Evolutionary conservation across 495 filamentous ascomycete species (phyloP), one percentile per base, ranked within the genome.

Genomic region (Podospora conica): DNA sequence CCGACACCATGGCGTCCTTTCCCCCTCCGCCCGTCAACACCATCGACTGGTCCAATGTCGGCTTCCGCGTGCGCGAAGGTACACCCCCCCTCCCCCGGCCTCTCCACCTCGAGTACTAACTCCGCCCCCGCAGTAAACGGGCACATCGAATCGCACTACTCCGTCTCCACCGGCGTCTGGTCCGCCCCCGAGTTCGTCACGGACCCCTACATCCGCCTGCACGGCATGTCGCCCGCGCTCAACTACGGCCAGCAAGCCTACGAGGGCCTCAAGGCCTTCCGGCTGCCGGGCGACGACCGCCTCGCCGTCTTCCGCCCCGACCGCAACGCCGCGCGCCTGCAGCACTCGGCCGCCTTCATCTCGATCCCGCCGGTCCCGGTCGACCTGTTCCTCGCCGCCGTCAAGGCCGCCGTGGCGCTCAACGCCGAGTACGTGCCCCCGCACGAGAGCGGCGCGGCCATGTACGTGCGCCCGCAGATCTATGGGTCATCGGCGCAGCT

Each of bases 161-260:
- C 83, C 63, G 77, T 84, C 65, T 82, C 85, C 66, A 88, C 86
- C n/a, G 85, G 84, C 21, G 73, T 87, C 82, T 97, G 93, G 93
- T 84, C 87, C 0, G 60, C 86, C 21, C 92, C 89, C 10, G 68
- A 80, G 65, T 93, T 96, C 80, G 81, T 96, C 64, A 74, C 81
- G 20, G 88, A 91, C 69, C 93, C 93, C 4, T 91, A 82, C 80
- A 84, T 97, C 65, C 83, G 84, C 61, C 85, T 97, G 70, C 93
- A 96, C 77, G 93, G 92, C 66, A 91, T 97, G 88, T 86, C 91
- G 0, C 93, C 93, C 0, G 93, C 83, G 33, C 84, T 97, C 55
- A 97, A 97, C 82, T 97, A 97, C 74, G 93, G 90, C 54, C 90
- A 95, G 70, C 93, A 97, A 80, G 93, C 91, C 58, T 97, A 93